Evolutionary conservation across 2,329 filamentous ascomycete species (phyloP).

Genomic region (Myriosclerotinia curreyana): DNA sequence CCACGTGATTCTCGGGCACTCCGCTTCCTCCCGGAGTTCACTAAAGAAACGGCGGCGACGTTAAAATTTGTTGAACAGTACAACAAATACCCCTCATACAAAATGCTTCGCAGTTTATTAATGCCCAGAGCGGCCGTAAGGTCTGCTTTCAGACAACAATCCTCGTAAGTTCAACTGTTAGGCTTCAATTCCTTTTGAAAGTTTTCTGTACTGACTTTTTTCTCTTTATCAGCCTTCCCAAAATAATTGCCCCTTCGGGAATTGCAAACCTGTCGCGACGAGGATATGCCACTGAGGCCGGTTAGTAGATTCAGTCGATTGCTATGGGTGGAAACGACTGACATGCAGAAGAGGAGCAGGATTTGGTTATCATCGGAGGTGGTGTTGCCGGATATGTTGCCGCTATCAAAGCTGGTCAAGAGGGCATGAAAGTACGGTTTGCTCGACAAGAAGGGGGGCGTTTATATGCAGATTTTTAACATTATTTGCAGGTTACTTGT

Average conservation of each 20-base stretch:
- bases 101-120: constrained; percentile 60
- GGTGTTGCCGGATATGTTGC: constrained; percentile 98
- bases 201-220: constrained; percentile 22
- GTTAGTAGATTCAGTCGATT: constrained; percentile 40
- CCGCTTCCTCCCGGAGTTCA: constrained; percentile 12
- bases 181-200: constrained; percentile 20
- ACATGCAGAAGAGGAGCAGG: constrained; percentile 79
- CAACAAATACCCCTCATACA: constrained; percentile 37
- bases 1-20: constrained; percentile 15
- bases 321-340: constrained; percentile 50
- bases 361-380: constrained; percentile 95
- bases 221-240: constrained; percentile 47
- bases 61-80: constrained; percentile 25
- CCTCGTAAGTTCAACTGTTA: constrained; percentile 46
- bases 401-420: constrained; percentile 97
- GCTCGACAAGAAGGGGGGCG: constrained; percentile 16
- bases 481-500: constrained; percentile 70
- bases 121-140: constrained; percentile 57
- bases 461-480: constrained; percentile 26
- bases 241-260: constrained; percentile 46
- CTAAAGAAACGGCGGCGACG: constrained; percentile 17
- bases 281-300: constrained; percentile 52
- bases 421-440: constrained; percentile 79
- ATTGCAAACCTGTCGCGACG: constrained; percentile 57
- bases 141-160: constrained; percentile 53